phyloP scores from a whole-genome alignment of 2,329 filamentous ascomycete genomes.

The Talaromyces marneffei region DNA sequence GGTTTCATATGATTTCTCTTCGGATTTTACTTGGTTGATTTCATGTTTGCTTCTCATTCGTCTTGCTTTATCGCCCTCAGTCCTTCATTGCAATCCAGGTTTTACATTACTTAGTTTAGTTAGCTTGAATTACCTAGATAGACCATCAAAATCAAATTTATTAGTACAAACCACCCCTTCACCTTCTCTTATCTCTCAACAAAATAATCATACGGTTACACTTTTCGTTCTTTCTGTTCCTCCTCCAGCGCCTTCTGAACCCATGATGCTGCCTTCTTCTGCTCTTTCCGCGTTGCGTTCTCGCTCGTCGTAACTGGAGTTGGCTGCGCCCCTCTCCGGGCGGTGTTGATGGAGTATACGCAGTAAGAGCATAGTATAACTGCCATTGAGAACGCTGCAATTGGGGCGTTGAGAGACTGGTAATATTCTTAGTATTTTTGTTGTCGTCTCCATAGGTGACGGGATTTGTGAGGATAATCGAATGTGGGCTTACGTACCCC shows the following conservation, averaged over 20 bases:
- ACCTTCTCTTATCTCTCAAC: not conserved
- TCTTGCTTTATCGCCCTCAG: not conserved
- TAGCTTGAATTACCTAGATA: not conserved
- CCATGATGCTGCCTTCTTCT: not conserved
- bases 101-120: not conserved
- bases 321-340: not conserved
- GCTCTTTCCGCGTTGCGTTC: not conserved
- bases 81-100: not conserved
- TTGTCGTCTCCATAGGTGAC: not conserved
- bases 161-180: not conserved
- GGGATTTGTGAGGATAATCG: not conserved
- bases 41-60: not conserved
- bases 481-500: not conserved
- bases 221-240: not conserved
- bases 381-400: slow-evolving; percentile 3
- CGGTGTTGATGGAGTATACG: not conserved
- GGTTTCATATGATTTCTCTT: not conserved
- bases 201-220: not conserved
- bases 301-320: not conserved
- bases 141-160: not conserved
- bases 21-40: not conserved
- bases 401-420: slow-evolving; percentile 2
- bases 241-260: slow-evolving; percentile 1
- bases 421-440: not conserved
- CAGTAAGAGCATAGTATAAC: not conserved